These are phyloP conservation scores for Mucor saturninus DNA, from an alignment of 371 early-diverging fungal species.

Conservation along the genomic window DNA sequence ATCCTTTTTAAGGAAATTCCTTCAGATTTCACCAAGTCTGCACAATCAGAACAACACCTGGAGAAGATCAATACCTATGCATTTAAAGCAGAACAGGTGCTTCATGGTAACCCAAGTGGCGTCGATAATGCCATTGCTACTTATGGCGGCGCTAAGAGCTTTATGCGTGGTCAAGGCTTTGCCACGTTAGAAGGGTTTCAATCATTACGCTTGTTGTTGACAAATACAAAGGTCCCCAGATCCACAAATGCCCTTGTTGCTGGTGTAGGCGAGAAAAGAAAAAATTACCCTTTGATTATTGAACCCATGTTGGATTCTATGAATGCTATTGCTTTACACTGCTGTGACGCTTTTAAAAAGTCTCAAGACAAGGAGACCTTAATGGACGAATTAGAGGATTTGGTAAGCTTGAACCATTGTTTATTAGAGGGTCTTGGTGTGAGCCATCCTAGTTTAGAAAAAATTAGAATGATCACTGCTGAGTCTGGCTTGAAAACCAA, in stretches of 20 bases:
- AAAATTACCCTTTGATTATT: conserved; percentile 70
- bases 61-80: conserved; percentile 84
- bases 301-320: conserved; percentile 80
- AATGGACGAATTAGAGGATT: conserved; percentile 52
- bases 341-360: conserved; percentile 45
- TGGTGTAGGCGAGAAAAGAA: conserved; percentile 69
- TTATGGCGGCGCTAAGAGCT: conserved; percentile 75
- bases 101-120: conserved; percentile 96
- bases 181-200: conserved; percentile 59
- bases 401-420: conserved; percentile 85
- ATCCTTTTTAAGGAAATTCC: conserved; percentile 48
- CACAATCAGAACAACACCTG: conserved; percentile 26
- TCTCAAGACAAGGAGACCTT: conserved; percentile 23
- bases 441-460: conserved; percentile 83
- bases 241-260: conserved; percentile 88
- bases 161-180: conserved; percentile 57
- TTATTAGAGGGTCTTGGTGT: conserved; percentile 80
- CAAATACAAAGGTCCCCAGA: conserved; percentile 88
- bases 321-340: conserved; percentile 65
- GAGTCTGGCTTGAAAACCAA: conserved; percentile 75
- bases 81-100: conserved; percentile 88
- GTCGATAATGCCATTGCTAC: conserved; percentile 92
- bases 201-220: conserved; percentile 75
- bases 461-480: conserved; percentile 70
- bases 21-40: conserved; percentile 21